Evolutionary conservation across 2,329 filamentous ascomycete species (phyloP).

Genomic region (Mycosphaerella arachidis): DNA sequence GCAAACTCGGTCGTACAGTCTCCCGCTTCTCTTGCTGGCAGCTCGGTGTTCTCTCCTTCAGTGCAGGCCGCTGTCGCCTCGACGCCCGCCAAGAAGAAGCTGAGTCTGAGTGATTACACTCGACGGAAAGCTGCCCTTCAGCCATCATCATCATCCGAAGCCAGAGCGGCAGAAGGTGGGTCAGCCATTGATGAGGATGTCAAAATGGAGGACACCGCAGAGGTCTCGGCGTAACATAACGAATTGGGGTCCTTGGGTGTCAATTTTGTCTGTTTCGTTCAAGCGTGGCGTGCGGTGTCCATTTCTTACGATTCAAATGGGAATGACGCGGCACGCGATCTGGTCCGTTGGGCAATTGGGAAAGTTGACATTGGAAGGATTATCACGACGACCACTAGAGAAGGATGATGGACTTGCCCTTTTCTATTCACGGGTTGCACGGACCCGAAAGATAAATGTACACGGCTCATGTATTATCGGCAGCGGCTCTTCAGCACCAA

Average conservation of each 20-base stretch:
- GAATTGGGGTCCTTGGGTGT: slow-evolving; percentile 1
- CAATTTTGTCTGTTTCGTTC: slow-evolving; percentile 11
- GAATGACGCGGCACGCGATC: not conserved
- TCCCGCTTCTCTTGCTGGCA: slow-evolving; percentile 22
- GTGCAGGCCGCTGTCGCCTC: slow-evolving; percentile 41
- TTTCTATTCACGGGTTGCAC: not conserved
- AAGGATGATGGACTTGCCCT: not conserved
- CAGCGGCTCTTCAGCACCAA: slow-evolving; percentile 1
- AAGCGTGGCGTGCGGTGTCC: slow-evolving; percentile 17
- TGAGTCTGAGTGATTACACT: slow-evolving; percentile 50
- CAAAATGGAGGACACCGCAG: slow-evolving; percentile 26
- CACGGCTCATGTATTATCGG: not conserved
- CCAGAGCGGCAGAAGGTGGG: slow-evolving; percentile 22
- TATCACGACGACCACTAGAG: not conserved
- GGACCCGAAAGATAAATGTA: not conserved
- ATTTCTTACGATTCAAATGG: slow-evolving; percentile 13
- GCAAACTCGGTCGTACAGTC: slow-evolving; percentile 21
- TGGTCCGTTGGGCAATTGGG: not conserved
- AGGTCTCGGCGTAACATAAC: slow-evolving; percentile 9
- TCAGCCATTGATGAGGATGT: slow-evolving; percentile 27
- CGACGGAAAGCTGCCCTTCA: slow-evolving; percentile 36
- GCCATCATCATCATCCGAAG: slow-evolving; percentile 24
- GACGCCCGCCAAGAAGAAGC: slow-evolving; percentile 44
- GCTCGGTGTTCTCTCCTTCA: slow-evolving; percentile 32
- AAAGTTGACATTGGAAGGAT: not conserved